phyloP scores from a whole-genome alignment of 768 basidiomycete genomes.

The Hericium erinaceus region DNA sequence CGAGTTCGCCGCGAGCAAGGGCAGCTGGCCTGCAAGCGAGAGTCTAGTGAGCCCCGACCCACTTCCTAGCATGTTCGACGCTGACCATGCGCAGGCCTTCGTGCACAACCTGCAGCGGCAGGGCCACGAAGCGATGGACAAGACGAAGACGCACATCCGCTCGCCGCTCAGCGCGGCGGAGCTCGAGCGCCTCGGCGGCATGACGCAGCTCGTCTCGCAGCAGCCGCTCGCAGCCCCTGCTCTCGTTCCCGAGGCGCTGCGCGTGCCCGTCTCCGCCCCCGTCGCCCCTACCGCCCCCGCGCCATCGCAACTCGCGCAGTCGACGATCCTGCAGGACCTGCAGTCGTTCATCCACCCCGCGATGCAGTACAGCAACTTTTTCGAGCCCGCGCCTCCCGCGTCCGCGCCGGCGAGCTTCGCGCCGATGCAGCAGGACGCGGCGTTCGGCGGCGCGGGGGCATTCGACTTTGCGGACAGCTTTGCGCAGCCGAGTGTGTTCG shows the following conservation, averaged over 20 bases:
- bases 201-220: conserved; percentile 12
- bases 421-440: no score
- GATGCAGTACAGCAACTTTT: background rate
- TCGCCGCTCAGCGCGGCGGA: conserved; percentile 14
- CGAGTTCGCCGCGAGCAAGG: conserved; percentile 17
- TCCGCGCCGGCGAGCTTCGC: no score
- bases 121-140: conserved; percentile 21
- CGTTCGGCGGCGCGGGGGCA: no score
- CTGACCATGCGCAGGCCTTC: conserved; percentile 16
- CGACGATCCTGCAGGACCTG: background rate
- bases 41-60: conserved; percentile 2
- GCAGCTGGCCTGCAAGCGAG: conserved; percentile 20
- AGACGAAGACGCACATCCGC: conserved; percentile 7
- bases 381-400: background rate
- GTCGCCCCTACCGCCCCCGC: background rate
- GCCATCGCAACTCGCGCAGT: no score
- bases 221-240: conserved; percentile 2
- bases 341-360: background rate
- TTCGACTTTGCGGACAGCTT: no score
- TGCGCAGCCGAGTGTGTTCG: no score
- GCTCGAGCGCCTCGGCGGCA: conserved; percentile 25
- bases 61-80: background rate
- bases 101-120: conserved; percentile 22
- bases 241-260: conserved; percentile 8
- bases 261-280: background rate